phyloP scores from a whole-genome alignment of 805 yeast genomes.

The Scheffersomyces ergatensis region DNA sequence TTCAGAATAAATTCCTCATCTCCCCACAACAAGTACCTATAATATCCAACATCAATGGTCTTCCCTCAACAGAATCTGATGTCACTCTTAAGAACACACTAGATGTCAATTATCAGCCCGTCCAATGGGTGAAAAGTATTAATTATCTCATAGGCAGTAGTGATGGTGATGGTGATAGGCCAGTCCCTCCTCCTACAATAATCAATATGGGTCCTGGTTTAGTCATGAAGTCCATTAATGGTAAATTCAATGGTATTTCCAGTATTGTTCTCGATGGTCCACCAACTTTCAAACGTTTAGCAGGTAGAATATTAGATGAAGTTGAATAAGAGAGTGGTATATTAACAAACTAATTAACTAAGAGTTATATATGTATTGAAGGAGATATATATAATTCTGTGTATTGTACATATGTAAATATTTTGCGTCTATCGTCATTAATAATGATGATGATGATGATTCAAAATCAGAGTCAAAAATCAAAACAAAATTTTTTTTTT shows the following conservation, averaged over 20 bases:
- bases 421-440: too few relatives aligned
- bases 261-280: slow-evolving; percentile 1
- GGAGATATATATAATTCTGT: too few relatives aligned
- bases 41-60: slow-evolving; percentile 36
- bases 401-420: too few relatives aligned
- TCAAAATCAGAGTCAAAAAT: too few relatives aligned
- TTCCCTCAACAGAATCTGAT: slow-evolving; percentile 14
- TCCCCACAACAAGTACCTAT: slow-evolving; percentile 26
- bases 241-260: slow-evolving; percentile 6
- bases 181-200: slow-evolving; percentile 16
- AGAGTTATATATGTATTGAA: too few relatives aligned
- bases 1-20: neutral
- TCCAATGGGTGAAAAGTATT: slow-evolving; percentile 39
- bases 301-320: too few relatives aligned
- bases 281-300: neutral
- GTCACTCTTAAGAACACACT: slow-evolving; percentile 30
- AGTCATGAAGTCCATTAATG: slow-evolving; percentile 25
- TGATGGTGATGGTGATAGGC: too few relatives aligned
- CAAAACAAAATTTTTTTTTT: too few relatives aligned
- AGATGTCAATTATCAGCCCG: slow-evolving; percentile 42
- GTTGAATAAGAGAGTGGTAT: too few relatives aligned
- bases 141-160: slow-evolving; percentile 14
- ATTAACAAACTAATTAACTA: too few relatives aligned
- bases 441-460: too few relatives aligned
- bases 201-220: slow-evolving; percentile 40